Conservation (phyloP, 78 protist genomes). For the Speleostelium caveatum region DNA sequence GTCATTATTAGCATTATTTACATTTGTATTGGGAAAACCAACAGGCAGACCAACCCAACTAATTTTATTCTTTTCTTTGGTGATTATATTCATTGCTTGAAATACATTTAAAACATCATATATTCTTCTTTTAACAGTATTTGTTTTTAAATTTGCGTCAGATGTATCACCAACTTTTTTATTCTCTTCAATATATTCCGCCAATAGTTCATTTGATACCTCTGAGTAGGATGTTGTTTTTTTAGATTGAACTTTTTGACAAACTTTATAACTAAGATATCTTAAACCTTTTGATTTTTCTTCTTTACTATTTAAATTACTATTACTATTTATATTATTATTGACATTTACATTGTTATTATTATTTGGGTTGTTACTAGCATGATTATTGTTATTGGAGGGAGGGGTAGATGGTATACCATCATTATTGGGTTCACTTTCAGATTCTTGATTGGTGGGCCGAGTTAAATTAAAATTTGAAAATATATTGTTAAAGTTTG, state of each 20-base stretch:
- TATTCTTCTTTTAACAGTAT: slow-evolving; percentile 94
- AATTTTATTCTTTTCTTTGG: slow-evolving; percentile 89
- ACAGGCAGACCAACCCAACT: slow-evolving; percentile 90
- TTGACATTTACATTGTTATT: slow-evolving; percentile 4
- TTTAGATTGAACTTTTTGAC: slow-evolving; percentile 70
- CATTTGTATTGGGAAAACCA: slow-evolving; percentile 5
- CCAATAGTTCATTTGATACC: slow-evolving; percentile 42
- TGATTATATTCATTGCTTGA: slow-evolving; percentile 93
- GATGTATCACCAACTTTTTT: not conserved
- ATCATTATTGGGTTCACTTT: not conserved
- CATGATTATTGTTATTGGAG: not conserved
- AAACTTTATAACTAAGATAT: slow-evolving; percentile 39
- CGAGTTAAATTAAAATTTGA: not conserved
- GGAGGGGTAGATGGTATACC: not conserved
- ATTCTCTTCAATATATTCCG: slow-evolving; percentile 39
- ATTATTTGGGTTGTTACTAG: not conserved
- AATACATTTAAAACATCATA: slow-evolving; percentile 96
- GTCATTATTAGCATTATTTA: slow-evolving; percentile 4
- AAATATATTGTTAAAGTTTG: not conserved
- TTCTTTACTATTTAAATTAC: slow-evolving; percentile 10
- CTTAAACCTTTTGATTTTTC: slow-evolving; percentile 73
- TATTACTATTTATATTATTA: slow-evolving; percentile 6
- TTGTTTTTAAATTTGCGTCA: slow-evolving; percentile 19
- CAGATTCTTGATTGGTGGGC: not conserved
- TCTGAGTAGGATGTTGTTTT: slow-evolving; percentile 30